phyloP scores from a whole-genome alignment of 2,329 filamentous ascomycete species.

The Fusarium burgessii region DNA sequence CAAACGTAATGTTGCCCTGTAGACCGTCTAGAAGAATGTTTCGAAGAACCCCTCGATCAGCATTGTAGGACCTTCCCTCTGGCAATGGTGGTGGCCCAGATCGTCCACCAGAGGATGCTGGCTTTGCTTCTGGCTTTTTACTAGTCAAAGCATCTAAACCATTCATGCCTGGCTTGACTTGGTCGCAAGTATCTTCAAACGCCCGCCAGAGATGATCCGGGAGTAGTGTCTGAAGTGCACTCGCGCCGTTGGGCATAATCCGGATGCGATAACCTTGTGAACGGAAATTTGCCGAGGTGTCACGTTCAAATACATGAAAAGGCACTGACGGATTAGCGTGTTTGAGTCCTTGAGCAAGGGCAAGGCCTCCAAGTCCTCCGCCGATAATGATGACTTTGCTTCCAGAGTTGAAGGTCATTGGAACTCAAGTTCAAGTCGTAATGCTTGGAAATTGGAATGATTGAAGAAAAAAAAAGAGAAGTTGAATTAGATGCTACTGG shows the following conservation, averaged over 20 bases:
- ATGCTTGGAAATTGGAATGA: too few relatives aligned
- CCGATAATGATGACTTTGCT: neutral
- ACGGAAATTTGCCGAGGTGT: neutral
- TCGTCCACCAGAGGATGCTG: neutral
- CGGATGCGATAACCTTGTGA: neutral
- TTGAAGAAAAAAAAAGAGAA: too few relatives aligned
- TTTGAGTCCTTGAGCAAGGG: neutral
- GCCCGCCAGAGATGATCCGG: neutral
- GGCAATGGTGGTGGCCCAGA: neutral
- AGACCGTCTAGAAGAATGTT: neutral
- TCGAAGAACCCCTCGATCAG: neutral
- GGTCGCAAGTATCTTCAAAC: neutral
- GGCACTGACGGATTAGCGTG: rapidly evolving
- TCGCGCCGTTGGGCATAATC: neutral
- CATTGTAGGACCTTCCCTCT: neutral
- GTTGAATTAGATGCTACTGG: too few relatives aligned
- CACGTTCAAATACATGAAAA: neutral
- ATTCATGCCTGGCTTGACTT: neutral
- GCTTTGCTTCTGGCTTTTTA: neutral
- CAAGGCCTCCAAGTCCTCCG: neutral
- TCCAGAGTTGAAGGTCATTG: too few relatives aligned
- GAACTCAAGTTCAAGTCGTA: too few relatives aligned
- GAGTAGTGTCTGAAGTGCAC: neutral
- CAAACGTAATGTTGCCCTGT: neutral
- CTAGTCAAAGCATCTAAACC: neutral